phyloP scores from a whole-genome alignment of 768 basidiomycete genomes.

The Mycena indigotica region DNA sequence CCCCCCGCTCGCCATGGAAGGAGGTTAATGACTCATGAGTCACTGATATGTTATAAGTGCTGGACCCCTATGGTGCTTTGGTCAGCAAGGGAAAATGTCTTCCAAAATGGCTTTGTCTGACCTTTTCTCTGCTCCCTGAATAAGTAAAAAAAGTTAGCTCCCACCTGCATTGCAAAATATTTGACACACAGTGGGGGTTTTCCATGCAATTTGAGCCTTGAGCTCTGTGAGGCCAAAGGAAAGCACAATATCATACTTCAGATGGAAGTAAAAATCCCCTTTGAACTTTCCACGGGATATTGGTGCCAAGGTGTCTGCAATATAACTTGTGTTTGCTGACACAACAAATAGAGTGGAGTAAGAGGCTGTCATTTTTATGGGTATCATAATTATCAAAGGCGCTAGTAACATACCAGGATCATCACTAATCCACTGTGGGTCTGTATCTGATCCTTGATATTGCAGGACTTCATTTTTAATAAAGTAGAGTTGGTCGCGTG shows the following conservation, averaged over 20 bases:
- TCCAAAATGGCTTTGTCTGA: not conserved
- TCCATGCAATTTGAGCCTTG: conserved; percentile 47
- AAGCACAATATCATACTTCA: conserved; percentile 38
- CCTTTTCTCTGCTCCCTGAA: not conserved
- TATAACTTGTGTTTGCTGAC: conserved; percentile 19
- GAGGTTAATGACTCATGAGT: no score
- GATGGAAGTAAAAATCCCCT: conserved; percentile 23
- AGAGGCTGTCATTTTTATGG: conserved; percentile 23
- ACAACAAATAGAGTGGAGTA: conserved; percentile 16
- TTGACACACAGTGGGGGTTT: conserved; percentile 40
- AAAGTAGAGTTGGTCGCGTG: conserved; percentile 5
- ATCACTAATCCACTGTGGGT: conserved; percentile 30
- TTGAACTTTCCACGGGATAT: not conserved
- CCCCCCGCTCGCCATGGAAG: no score
- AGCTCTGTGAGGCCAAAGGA: conserved; percentile 51
- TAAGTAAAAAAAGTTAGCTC: conserved; percentile 26
- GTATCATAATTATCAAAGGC: conserved; percentile 26
- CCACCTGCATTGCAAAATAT: not conserved
- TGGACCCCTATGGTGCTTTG: no score
- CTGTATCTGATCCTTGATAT: conserved; percentile 24
- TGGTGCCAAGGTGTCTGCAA: not conserved
- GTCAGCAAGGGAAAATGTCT: no score
- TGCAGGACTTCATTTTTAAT: conserved; percentile 24
- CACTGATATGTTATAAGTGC: no score
- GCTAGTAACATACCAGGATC: conserved; percentile 29